These are phyloP conservation scores for Diospyros lotus DNA, from an alignment of 148 eudicot species.

Conservation along the genomic window DNA sequence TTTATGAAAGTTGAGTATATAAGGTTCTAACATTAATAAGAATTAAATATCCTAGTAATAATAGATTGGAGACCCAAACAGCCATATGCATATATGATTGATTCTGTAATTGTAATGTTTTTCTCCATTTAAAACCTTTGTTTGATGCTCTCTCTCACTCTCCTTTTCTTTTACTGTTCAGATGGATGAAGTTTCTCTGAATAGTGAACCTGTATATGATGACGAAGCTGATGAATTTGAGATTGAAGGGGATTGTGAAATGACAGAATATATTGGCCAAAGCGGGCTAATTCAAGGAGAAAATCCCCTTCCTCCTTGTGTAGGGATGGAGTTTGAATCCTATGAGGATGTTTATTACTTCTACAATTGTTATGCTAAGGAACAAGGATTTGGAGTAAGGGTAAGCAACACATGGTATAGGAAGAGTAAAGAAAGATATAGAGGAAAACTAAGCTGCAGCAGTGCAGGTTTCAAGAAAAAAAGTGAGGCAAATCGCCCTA, in stretches of 20 bases:
- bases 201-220: conserved; percentile 25
- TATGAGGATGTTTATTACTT: conserved; percentile 41
- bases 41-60: neutral
- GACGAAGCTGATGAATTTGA: conserved; percentile 30
- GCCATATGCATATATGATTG: too few species aligned
- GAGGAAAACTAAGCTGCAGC: conserved; percentile 38
- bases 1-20: too few species aligned
- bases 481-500: conserved; percentile 32
- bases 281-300: conserved; percentile 26
- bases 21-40: too few species aligned
- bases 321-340: conserved; percentile 45
- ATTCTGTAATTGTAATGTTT: neutral
- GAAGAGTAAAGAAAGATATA: conserved; percentile 33
- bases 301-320: conserved; percentile 35
- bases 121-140: neutral
- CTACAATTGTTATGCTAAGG: conserved; percentile 31
- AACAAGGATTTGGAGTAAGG: conserved; percentile 33
- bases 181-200: conserved; percentile 39
- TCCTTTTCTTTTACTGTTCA: conserved; percentile 9
- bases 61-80: neutral
- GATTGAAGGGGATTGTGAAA: conserved; percentile 32
- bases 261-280: conserved; percentile 32
- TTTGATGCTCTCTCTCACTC: neutral
- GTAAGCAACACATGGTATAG: conserved; percentile 40
- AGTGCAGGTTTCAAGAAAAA: conserved; percentile 38